Base-by-base conservation (phyloP, 306 rosid species). In the Begonia masoniana region DNA sequence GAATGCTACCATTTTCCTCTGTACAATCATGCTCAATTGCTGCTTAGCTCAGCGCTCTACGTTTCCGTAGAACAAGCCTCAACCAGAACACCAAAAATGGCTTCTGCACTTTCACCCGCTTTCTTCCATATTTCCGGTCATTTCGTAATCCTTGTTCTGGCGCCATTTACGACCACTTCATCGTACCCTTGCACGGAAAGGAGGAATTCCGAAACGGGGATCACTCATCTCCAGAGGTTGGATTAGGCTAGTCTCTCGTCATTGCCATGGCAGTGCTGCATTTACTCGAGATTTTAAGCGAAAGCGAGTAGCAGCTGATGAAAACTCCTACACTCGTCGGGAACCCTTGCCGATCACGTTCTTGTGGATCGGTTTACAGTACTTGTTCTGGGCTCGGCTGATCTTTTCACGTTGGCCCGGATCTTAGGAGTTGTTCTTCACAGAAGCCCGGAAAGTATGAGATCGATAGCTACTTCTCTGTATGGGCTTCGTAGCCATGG, bases 31-130 rank as follows among this genome's bases (percentile, higher is more conserved):
- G 51, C 74, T 80, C 83, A 83, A 76, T 62, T 79, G 89, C n/a
- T 88, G 97, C 65, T 52, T 85, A 70, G 97, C 95, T 11, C 95
- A 84, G 43, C 89, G 84, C 62, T 95, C 84, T 52, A 88, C 2
- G 82, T 84, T 76, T 67, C 87, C 6, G 48, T 88, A 53, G 84
- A 84, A 55, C 94, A 84, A 72, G 71, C 84, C 76, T 58, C 68
- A 43, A 88, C 97, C 58, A 43, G 89, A 47, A 88, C 61, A 36
- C 72, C 43, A 21, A 74, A 35, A 13, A 84, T 55, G 1, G 26
- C 1, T 80, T 15, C 78, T 88, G 49, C 74, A 80, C 66, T 58
- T 88, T 15, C 97, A 0, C 76, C 74, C 10, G 62, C 97, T 1
- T 80, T 10, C 55, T 88, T 51, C 94, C 97, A 69, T 73, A 17